These are phyloP conservation scores for Fusarium globosum DNA, from an alignment of 2,329 filamentous ascomycete genomes.

Conservation along the genomic window DNA sequence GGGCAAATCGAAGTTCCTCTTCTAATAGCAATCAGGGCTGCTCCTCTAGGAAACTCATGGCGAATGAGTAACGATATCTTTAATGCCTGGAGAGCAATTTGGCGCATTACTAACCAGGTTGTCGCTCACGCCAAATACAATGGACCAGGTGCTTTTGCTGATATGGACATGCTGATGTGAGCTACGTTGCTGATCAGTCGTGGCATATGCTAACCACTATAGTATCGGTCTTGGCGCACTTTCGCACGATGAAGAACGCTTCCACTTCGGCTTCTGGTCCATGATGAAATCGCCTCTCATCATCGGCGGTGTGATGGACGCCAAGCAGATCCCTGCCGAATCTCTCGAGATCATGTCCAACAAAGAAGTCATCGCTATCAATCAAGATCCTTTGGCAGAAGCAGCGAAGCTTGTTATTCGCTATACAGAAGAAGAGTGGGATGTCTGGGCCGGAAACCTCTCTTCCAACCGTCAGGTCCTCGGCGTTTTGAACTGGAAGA, in stretches of 20 bases:
- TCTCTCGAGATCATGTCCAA: conserved; percentile 61
- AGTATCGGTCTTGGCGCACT: conserved; percentile 60
- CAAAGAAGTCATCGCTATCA: conserved; percentile 66
- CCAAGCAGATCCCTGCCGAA: conserved; percentile 49
- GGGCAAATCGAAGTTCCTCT: accelerated
- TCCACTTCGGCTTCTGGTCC: conserved; percentile 65
- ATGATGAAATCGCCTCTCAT: conserved; percentile 63
- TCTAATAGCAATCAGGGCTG: conserved; percentile 47
- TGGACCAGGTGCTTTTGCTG: conserved; percentile 59
- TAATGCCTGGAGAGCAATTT: conserved; percentile 62
- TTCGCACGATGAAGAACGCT: conserved; percentile 59
- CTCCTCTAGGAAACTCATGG: conserved; percentile 59
- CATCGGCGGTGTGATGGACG: conserved; percentile 58
- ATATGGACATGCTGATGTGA: conserved; percentile 64
- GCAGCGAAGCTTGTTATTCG: conserved; percentile 62
- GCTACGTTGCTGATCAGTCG: neutral
- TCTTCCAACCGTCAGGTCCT: conserved; percentile 56
- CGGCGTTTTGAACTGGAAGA: conserved; percentile 62
- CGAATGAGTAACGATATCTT: conserved; percentile 66
- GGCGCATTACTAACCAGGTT: conserved; percentile 63
- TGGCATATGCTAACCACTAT: neutral
- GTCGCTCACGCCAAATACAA: conserved; percentile 59
- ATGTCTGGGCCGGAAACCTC: conserved; percentile 62
- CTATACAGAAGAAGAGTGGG: conserved; percentile 61
- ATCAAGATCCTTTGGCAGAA: conserved; percentile 65